Percentiles rank a stretch among this genome's conserved stretches.
Evolutionary conservation across 2,329 filamentous ascomycete genomes (phyloP).

Genomic region (Monilinia fructicola): DNA sequence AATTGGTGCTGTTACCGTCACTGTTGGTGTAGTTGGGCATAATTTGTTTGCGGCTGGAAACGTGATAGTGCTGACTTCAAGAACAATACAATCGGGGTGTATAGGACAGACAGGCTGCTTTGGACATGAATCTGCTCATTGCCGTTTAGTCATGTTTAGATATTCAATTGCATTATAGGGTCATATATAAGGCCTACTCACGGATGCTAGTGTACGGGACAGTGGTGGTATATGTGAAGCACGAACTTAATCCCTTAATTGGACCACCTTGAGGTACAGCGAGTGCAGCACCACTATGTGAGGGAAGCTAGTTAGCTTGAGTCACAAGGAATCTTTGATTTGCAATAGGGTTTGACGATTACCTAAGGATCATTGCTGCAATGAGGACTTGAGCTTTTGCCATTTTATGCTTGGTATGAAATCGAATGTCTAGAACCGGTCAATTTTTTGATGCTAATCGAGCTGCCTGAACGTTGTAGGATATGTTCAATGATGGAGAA

Average conservation of each 20-base stretch:
- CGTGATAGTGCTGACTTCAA: constrained; percentile 18
- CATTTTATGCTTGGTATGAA: constrained; percentile 5
- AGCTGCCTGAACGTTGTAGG: background rate
- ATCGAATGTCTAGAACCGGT: background rate
- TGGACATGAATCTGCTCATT: constrained; percentile 26
- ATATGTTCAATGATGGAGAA: background rate
- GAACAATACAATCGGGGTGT: constrained; percentile 26
- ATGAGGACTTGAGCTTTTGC: constrained; percentile 7
- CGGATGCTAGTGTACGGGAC: constrained; percentile 2
- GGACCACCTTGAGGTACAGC: constrained; percentile 23
- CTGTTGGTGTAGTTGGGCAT: constrained; percentile 32
- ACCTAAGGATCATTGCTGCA: background rate
- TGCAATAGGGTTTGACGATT: background rate
- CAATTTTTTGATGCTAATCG: background rate
- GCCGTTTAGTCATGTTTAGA: background rate
- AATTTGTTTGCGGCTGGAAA: constrained; percentile 26
- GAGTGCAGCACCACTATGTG: constrained; percentile 20
- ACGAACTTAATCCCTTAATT: constrained; percentile 23
- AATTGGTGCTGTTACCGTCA: constrained; percentile 27
- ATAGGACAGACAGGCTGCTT: constrained; percentile 22
- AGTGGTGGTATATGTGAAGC: constrained; percentile 24
- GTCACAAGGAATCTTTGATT: background rate
- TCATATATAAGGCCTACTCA: background rate
- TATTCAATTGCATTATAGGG: background rate
- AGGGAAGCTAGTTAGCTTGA: background rate